Percentiles rank a stretch among this genome's conserved stretches.
These are phyloP conservation scores for Stemphylium lycopersici DNA, from an alignment of 2,329 filamentous ascomycete species.

Conservation along the genomic window DNA sequence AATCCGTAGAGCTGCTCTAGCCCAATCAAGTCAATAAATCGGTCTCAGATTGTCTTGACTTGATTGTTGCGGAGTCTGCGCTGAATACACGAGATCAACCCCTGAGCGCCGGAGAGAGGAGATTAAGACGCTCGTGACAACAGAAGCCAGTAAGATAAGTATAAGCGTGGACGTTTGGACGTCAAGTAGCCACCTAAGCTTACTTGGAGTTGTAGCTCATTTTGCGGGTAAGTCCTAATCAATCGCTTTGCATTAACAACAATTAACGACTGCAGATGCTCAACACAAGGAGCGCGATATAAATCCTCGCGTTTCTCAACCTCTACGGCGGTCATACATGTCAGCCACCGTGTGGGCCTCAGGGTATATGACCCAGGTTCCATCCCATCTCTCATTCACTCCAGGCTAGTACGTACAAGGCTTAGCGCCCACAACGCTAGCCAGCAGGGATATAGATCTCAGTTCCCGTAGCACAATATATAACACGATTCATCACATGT, in stretches of 20 bases:
- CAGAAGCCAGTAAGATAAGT: background rate
- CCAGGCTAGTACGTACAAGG: background rate
- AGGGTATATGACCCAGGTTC: background rate
- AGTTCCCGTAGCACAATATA: background rate
- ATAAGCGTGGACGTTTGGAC: conserved; percentile 5
- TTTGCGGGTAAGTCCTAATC: background rate
- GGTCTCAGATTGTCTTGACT: too few relatives aligned
- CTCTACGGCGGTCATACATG: background rate
- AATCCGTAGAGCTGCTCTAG: too few relatives aligned
- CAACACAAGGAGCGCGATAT: too few relatives aligned
- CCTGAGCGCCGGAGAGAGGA: background rate
- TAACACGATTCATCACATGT: background rate
- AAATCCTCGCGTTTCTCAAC: too few relatives aligned
- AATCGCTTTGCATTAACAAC: too few relatives aligned
- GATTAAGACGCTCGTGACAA: background rate
- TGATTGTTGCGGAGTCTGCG: too few relatives aligned
- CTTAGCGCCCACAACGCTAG: background rate
- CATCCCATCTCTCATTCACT: background rate
- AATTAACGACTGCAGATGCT: too few relatives aligned
- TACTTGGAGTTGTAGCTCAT: conserved; percentile 7
- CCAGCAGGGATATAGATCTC: background rate
- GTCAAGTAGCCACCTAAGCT: conserved; percentile 7
- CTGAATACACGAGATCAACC: background rate
- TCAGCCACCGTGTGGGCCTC: too few relatives aligned
- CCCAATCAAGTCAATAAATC: too few relatives aligned